Evolutionary conservation across 441 rosid species (phyloP).

Genomic region (Macaranga tanarius): DNA sequence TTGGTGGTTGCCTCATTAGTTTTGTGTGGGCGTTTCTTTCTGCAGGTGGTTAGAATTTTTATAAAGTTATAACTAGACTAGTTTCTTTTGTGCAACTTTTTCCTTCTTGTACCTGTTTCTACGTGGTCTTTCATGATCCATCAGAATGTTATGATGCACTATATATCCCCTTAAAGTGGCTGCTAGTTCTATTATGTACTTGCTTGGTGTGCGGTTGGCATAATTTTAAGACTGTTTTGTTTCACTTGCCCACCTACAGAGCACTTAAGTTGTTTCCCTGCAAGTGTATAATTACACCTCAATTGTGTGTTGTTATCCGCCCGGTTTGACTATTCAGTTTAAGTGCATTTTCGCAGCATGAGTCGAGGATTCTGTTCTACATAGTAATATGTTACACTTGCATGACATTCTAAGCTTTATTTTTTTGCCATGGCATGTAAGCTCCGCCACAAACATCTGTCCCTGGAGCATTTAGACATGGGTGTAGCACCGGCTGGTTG

Average conservation of each 20-base stretch:
- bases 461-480: background rate
- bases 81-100: background rate
- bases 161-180: background rate
- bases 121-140: background rate
- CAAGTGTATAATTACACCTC: too few species aligned
- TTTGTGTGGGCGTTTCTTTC: background rate
- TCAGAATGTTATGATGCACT: background rate
- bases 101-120: background rate
- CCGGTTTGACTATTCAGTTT: background rate
- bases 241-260: background rate
- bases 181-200: background rate
- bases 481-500: too few species aligned
- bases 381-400: background rate
- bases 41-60: background rate
- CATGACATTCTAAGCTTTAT: background rate
- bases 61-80: background rate
- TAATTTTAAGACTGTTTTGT: background rate
- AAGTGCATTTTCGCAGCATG: background rate
- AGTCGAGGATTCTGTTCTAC: background rate
- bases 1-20: constrained; percentile 8
- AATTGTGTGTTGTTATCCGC: background rate
- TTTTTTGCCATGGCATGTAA: background rate
- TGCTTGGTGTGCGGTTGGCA: background rate
- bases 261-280: too few species aligned
- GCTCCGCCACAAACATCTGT: background rate